These are phyloP conservation scores for Corylus avellana DNA, from an alignment of 306 rosid genomes.

Conservation along the genomic window DNA sequence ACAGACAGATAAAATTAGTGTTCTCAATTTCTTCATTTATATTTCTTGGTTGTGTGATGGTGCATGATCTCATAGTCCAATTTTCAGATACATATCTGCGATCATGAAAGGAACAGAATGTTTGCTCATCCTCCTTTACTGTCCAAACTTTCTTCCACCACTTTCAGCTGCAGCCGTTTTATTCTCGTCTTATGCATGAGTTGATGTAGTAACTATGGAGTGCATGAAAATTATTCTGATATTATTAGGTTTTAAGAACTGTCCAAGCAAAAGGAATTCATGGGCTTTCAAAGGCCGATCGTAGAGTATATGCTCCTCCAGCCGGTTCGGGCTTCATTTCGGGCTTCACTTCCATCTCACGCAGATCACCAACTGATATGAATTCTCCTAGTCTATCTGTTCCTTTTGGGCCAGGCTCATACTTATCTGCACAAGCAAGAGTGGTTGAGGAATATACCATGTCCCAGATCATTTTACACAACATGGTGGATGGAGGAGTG, in stretches of 20 bases:
- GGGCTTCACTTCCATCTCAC: constrained; percentile 69
- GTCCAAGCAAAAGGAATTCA: constrained; percentile 92
- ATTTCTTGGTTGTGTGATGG: neutral
- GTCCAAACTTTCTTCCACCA: neutral
- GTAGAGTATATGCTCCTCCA: constrained; percentile 80
- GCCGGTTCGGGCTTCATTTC: constrained; percentile 95
- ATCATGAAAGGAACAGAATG: neutral
- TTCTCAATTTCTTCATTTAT: neutral
- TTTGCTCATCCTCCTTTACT: neutral
- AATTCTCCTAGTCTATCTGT: constrained; percentile 48
- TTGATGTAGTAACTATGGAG: neutral
- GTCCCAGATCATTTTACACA: constrained; percentile 70
- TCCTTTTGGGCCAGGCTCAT: constrained; percentile 92
- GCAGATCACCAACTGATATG: constrained; percentile 51
- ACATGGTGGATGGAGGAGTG: constrained; percentile 65
- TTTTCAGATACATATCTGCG: neutral
- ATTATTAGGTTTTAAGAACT: constrained; percentile 72
- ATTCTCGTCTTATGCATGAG: neutral
- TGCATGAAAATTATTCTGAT: constrained; percentile 10
- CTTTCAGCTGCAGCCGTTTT: constrained; percentile 9
- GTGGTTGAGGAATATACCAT: constrained; percentile 86
- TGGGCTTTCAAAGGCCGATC: constrained; percentile 81
- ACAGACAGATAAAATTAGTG: neutral
- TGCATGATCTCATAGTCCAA: neutral
- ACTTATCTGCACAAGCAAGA: constrained; percentile 85